Evolutionary conservation across 106 monocot species (phyloP), one percentile per base, ranked within the genome.

Genomic region (Vanilla planifolia): DNA sequence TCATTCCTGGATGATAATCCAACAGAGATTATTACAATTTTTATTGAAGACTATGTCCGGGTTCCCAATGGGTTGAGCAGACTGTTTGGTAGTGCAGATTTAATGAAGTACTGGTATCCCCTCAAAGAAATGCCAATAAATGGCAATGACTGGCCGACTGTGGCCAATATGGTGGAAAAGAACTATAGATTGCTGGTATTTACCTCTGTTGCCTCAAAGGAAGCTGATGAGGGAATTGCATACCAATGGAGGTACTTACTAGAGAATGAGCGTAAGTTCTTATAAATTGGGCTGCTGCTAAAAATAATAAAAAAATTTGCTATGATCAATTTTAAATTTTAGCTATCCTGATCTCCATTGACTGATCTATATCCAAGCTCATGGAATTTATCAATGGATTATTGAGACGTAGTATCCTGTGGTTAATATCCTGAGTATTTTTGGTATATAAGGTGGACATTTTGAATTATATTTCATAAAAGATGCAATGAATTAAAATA

Each of bases 191-290:
- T 98, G 26, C 70, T 98, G 17, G 98, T 98, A 1, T 98, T 98
- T 69, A 88, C 87, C 44, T 92, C 88, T 14, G 65, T 65, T 57
- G 59, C 87, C 67, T 88, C 91, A 1, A 98, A 98, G 71, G 98
- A 98, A 65, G 87, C 87, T 22, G 91, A 77, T n/a, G 98, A 98
- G 67, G 98, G 98, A 25, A 98, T 98, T 75, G 92, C 98, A 45
- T 98, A 88, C 37, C 98, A 98, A 33, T 98, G 98, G 98, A 75
- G 73, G 48, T 80, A 91, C 68, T 73, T 92, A 70, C 59, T 98
- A 45, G 98, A 98, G 53, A 98, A 98, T 73, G 92, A 88, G 60
- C 64, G 98, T 98, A 88, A 79, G 84, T 74, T 37, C 45, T 45
- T 36, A 6, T 10, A 32, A 21, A 53, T 3, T 30, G 48, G 50